These are phyloP conservation scores for Diplodia seriata DNA, from an alignment of 2,329 filamentous ascomycete genomes.

Conservation along the genomic window DNA sequence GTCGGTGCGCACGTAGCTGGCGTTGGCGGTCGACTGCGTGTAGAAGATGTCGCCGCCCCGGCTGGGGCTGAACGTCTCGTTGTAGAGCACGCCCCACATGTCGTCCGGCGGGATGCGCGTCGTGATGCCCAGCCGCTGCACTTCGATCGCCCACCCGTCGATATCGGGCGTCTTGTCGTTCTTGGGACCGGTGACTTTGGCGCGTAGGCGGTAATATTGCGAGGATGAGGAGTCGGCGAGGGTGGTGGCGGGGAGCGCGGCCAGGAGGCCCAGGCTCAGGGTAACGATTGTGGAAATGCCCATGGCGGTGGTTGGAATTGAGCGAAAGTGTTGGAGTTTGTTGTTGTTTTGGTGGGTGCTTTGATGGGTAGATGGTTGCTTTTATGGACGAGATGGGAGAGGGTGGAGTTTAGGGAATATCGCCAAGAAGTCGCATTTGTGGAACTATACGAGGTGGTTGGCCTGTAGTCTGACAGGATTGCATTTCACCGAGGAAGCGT, in stretches of 20 bases:
- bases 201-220: neutral
- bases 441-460: slow-evolving; percentile 7
- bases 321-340: neutral
- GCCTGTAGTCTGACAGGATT: neutral
- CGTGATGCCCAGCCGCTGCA: neutral
- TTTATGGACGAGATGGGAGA: neutral
- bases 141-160: neutral
- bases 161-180: neutral
- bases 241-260: neutral
- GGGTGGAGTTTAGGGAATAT: neutral
- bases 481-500: neutral
- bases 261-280: neutral
- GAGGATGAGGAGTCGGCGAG: neutral
- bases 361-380: neutral
- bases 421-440: slow-evolving; percentile 3
- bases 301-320: slow-evolving; percentile 1
- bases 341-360: neutral
- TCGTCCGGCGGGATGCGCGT: slow-evolving; percentile 4
- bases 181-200: slow-evolving; percentile 6
- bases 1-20: neutral
- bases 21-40: neutral
- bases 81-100: slow-evolving; percentile 19
- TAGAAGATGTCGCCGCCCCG: slow-evolving; percentile 20
- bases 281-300: neutral
- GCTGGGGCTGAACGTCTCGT: neutral